Conservation (phyloP, 2,329 filamentous ascomycete species). For the Ceratocystis huliohia region DNA sequence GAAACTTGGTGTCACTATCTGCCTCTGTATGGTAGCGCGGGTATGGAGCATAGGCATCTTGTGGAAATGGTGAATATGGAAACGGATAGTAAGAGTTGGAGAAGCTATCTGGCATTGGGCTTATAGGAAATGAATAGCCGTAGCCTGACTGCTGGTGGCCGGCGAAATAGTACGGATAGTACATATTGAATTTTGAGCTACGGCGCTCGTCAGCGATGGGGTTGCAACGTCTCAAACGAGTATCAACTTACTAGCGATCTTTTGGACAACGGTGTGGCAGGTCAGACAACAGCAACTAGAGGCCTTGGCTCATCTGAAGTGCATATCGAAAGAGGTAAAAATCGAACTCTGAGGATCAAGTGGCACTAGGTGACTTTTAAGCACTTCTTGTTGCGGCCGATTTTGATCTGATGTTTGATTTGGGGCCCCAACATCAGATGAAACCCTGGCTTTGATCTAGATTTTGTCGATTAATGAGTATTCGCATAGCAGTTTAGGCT, state of each 20-base stretch:
- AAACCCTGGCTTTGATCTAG: neutral
- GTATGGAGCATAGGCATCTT: neutral
- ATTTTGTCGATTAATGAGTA: neutral
- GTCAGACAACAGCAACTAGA: neutral
- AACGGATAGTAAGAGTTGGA: neutral
- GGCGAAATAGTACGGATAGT: constrained; percentile 2
- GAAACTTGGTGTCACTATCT: neutral
- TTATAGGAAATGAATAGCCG: neutral
- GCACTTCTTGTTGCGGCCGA: neutral
- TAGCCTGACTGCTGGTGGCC: neutral
- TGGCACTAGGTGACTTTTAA: neutral
- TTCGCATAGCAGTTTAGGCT: neutral
- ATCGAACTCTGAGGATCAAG: neutral
- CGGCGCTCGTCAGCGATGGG: neutral
- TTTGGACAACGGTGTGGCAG: too few relatives aligned
- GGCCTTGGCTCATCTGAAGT: neutral
- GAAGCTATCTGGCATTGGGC: neutral
- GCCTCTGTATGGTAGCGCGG: neutral
- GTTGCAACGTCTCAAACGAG: neutral
- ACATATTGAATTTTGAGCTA: neutral
- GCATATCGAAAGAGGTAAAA: neutral
- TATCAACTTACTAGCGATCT: neutral
- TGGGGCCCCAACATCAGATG: neutral
- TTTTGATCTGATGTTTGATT: neutral
- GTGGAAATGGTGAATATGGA: neutral